Evolutionary conservation across 495 filamentous ascomycete species (phyloP), one percentile per base, ranked within the genome.

Genomic region (Neurospora hispaniola): DNA sequence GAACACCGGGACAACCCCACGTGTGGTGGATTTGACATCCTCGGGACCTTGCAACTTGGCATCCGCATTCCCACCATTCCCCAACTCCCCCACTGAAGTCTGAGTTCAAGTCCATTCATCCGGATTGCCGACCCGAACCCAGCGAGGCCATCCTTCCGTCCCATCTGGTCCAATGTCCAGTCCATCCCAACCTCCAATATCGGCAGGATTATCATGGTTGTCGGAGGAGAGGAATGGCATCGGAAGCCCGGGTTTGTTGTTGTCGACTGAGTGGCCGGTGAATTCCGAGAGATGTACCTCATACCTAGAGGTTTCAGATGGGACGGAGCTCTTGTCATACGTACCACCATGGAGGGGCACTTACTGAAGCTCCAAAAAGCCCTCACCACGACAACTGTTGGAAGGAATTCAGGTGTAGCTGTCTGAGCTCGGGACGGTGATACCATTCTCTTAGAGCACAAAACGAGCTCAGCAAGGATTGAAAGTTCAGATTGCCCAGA

Each of bases 51-150:
- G 54, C 54, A 62, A 62, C 54, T 62, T 62, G 54, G 54, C 54
- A 62, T 62, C 27, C 54, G 16, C 54, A 62, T 62, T 62, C 54
- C 54, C 16, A 4, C 27, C 23, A 23, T 35, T 2, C 48, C 48
- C 54, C 54, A 62, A 62, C 23, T 62, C 12, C 54, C 23, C 23
- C 23, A 8, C 23, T 62, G 54, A 62, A 62, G 23, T 16, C 5
- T 23, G 23, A 62, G 23, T 31, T 23, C 54, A 62, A 62, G 70
- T 69, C 75, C 77, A 76, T 80, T 79, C 77, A 79, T 73, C 78
- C 78, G 78, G 73, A 73, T 74, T 78, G 72, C 78, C 78, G 77
- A 68, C 70, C 70, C 38, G 43, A 46, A 59, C 54, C 70, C 31
- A 71, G 70, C 43, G 43, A 27, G 35, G 48, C 11, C 48, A 23